These are phyloP conservation scores for Salix koriyanagi DNA, from an alignment of 345 rosid genomes.

Conservation along the genomic window DNA sequence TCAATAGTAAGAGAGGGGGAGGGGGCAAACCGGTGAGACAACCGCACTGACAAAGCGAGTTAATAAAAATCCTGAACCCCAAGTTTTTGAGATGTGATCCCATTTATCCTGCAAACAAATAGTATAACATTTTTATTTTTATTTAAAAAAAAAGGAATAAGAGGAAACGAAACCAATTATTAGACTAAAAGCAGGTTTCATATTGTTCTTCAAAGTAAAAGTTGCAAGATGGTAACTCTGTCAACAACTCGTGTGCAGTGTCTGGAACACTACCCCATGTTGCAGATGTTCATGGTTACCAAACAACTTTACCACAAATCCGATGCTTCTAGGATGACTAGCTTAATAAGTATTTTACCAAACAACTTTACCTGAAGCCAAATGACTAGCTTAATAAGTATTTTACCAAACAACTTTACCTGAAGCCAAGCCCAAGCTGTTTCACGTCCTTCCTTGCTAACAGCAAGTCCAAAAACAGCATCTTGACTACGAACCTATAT, in stretches of 20 bases:
- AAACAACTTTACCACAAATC: background rate
- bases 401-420: slow-evolving; percentile 30
- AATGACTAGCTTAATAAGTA: background rate
- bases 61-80: slow-evolving; percentile 70
- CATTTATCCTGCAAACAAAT: slow-evolving; percentile 55
- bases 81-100: slow-evolving; percentile 59
- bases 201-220: background rate
- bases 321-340: background rate
- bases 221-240: background rate
- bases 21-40: slow-evolving; percentile 71
- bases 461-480: slow-evolving; percentile 67
- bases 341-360: background rate
- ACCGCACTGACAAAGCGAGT: slow-evolving; percentile 62
- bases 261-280: too few species aligned
- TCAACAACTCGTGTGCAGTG: too few species aligned
- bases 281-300: too few species aligned
- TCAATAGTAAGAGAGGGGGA: background rate
- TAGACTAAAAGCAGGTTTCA: background rate
- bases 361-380: slow-evolving; percentile 63
- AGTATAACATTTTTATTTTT: background rate
- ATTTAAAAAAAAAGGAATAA: background rate
- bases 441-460: slow-evolving; percentile 83
- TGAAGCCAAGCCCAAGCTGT: slow-evolving; percentile 89
- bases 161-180: background rate
- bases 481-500: slow-evolving; percentile 86